These are phyloP conservation scores for Aspergillus aculeatinus DNA, from an alignment of 2,329 filamentous ascomycete genomes.

Conservation along the genomic window DNA sequence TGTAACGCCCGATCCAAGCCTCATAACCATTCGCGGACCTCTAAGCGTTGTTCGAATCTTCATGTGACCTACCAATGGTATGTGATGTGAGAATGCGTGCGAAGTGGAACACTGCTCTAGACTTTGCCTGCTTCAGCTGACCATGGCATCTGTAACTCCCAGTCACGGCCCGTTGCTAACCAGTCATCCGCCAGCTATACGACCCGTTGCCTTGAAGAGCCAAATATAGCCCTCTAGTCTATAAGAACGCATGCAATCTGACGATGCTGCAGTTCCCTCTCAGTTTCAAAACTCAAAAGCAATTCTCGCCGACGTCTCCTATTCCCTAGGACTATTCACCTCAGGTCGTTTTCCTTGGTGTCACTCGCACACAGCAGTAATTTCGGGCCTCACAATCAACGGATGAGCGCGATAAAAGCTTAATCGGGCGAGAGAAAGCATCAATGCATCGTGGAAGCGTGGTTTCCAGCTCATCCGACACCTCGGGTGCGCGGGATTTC, in stretches of 20 bases:
- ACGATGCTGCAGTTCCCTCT: conserved; percentile 40
- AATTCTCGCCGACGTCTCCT: conserved; percentile 45
- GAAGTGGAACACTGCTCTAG: conserved; percentile 1
- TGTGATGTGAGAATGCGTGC: conserved; percentile 9
- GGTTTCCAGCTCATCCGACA: conserved; percentile 40
- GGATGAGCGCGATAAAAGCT: conserved; percentile 35
- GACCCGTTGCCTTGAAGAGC: conserved; percentile 18
- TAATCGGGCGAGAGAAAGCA: conserved; percentile 37
- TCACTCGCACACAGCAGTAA: conserved; percentile 35
- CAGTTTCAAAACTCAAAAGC: conserved; percentile 39
- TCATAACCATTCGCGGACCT: conserved; percentile 11
- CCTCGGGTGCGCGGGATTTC: conserved; percentile 38
- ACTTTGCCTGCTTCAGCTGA: conserved; percentile 7
- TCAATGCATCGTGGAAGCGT: conserved; percentile 45
- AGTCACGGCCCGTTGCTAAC: conserved; percentile 15
- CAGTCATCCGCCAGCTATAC: conserved; percentile 19
- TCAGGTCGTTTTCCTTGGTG: conserved; percentile 40
- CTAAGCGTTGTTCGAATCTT: conserved; percentile 12
- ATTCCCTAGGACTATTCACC: conserved; percentile 41
- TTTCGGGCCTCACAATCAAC: conserved; percentile 26
- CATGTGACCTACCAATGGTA: conserved; percentile 18
- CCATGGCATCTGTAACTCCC: conserved; percentile 6
- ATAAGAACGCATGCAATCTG: conserved; percentile 42
- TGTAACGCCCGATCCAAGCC: conserved; percentile 14
- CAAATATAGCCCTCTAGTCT: conserved; percentile 22